Conservation (phyloP, 257 asterid genomes). For the Striga asiatica region DNA sequence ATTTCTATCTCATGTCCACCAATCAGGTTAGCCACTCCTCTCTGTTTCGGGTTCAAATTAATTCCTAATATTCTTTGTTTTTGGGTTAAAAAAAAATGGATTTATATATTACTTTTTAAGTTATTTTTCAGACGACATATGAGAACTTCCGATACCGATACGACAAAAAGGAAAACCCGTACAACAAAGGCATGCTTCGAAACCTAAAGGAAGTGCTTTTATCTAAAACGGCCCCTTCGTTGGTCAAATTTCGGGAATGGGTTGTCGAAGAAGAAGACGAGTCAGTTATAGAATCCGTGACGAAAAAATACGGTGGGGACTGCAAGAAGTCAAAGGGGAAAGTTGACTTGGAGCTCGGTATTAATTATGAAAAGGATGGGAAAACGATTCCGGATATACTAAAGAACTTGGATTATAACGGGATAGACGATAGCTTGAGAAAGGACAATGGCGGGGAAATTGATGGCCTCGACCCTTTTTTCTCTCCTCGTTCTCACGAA, state of each 20-base stretch:
- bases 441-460: slow-evolving; percentile 27
- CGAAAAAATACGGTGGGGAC: slow-evolving; percentile 26
- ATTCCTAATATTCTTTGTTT: no score
- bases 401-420: slow-evolving; percentile 35
- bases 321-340: slow-evolving; percentile 23
- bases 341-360: slow-evolving; percentile 40
- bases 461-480: slow-evolving; percentile 25
- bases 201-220: slow-evolving; percentile 54
- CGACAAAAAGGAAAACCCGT: slow-evolving; percentile 73
- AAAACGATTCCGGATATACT: slow-evolving; percentile 24
- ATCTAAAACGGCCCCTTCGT: slow-evolving; percentile 35
- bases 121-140: slow-evolving; percentile 63
- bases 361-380: slow-evolving; percentile 27
- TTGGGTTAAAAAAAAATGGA: no score
- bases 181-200: slow-evolving; percentile 37
- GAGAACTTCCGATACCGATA: slow-evolving; percentile 74
- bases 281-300: slow-evolving; percentile 24
- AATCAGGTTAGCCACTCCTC: slow-evolving; percentile 47
- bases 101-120: neutral
- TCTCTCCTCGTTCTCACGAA: slow-evolving; percentile 18
- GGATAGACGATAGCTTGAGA: slow-evolving; percentile 34
- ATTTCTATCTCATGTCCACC: slow-evolving; percentile 69
- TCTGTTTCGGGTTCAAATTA: no score
- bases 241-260: slow-evolving; percentile 66
- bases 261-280: slow-evolving; percentile 46